Evolutionary conservation across 1,139 yeast species (phyloP).

Genomic region (Candida pseudocylindracea): DNA sequence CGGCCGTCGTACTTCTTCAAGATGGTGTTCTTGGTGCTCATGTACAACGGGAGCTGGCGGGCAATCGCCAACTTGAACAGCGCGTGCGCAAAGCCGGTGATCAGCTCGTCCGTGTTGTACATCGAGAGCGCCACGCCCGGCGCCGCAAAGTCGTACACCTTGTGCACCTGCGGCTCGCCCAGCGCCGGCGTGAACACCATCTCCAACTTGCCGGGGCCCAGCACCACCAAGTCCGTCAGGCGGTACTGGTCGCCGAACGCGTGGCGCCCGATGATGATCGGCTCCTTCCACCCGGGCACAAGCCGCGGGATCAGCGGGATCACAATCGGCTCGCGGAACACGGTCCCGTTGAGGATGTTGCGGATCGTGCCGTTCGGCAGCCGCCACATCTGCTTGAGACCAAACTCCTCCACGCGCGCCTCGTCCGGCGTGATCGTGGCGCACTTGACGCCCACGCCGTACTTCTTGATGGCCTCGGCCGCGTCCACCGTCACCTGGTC

Average conservation of each 20-base stretch:
- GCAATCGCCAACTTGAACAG: conserved; percentile 75
- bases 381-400: conserved; percentile 87
- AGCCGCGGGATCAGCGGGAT: conserved; percentile 75
- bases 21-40: conserved; percentile 87
- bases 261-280: conserved; percentile 91
- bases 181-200: conserved; percentile 62
- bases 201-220: conserved; percentile 60
- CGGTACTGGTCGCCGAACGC: conserved; percentile 95
- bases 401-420: conserved; percentile 77
- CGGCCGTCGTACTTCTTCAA: conserved; percentile 85
- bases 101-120: conserved; percentile 90
- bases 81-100: conserved; percentile 75
- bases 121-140: conserved; percentile 81
- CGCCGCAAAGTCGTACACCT: conserved; percentile 52
- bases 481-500: conserved; percentile 81
- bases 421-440: conserved; percentile 99
- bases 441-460: conserved; percentile 88
- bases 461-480: conserved; percentile 71
- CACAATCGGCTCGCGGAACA: conserved; percentile 90
- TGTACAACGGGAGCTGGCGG: conserved; percentile 56
- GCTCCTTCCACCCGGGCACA: conserved; percentile 86
- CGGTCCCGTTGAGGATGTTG: conserved; percentile 88
- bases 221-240: conserved; percentile 69
- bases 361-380: conserved; percentile 95
- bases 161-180: conserved; percentile 29